A percentile compares a stretch with the other conserved stretches of the same genome.
Conservation (phyloP, 768 basidiomycete genomes). For the Dioszegia aurantiaca region DNA sequence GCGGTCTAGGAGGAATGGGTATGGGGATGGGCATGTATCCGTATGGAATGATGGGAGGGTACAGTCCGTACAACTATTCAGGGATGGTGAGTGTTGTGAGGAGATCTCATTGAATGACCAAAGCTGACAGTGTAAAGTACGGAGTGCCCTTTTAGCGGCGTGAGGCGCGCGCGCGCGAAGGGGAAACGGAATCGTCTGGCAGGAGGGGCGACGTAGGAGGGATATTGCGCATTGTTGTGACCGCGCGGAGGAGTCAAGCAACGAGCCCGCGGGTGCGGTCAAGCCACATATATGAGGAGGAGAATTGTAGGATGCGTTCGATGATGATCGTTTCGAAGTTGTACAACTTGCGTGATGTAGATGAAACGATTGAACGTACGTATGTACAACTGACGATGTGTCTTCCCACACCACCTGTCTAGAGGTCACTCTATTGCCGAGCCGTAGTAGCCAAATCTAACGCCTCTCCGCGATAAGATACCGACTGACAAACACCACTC, state of each 20-base stretch:
- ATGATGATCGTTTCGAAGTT: too few relatives aligned
- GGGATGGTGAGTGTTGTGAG: slow-evolving; percentile 35
- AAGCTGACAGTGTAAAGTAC: slow-evolving; percentile 6
- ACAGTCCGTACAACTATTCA: slow-evolving; percentile 34
- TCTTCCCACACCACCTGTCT: too few relatives aligned
- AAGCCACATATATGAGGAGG: too few relatives aligned
- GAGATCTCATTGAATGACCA: too few relatives aligned
- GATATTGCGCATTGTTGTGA: too few relatives aligned
- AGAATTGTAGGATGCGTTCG: too few relatives aligned
- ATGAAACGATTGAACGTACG: too few relatives aligned
- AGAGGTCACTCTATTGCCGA: too few relatives aligned
- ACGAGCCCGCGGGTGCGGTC: too few relatives aligned
- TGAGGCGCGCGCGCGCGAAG: neutral
- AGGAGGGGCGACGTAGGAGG: neutral
- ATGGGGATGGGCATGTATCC: slow-evolving; percentile 22
- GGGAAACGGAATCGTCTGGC: neutral
- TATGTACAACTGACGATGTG: too few relatives aligned
- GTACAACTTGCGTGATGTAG: too few relatives aligned
- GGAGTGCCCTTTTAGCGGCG: slow-evolving; percentile 13
- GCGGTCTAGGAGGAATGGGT: slow-evolving; percentile 20
- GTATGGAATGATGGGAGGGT: slow-evolving; percentile 17
- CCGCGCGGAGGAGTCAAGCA: too few relatives aligned
- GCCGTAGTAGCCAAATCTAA: neutral
- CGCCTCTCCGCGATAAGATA: slow-evolving; percentile 32
- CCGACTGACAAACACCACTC: slow-evolving; percentile 25